Percentiles rank a stretch among this genome's conserved stretches.
Conservation (phyloP, 2,329 filamentous ascomycete genomes). For the Ophiostoma ips region DNA sequence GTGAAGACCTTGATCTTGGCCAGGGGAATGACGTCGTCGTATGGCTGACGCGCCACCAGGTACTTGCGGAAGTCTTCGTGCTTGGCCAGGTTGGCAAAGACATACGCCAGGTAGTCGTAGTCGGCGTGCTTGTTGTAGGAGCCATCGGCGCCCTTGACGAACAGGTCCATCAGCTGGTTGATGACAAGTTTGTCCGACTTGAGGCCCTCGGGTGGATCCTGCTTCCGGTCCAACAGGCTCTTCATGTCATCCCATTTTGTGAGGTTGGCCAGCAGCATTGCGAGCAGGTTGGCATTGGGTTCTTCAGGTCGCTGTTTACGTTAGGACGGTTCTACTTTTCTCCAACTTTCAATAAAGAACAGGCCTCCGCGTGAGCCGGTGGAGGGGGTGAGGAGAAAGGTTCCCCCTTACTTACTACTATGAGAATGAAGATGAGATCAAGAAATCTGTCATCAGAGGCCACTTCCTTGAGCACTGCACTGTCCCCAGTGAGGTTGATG, state of each 20-base stretch:
- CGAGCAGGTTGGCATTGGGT: slow-evolving; percentile 66
- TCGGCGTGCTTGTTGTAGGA: slow-evolving; percentile 72
- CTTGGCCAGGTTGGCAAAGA: slow-evolving; percentile 87
- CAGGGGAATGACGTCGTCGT: slow-evolving; percentile 75
- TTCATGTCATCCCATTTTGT: slow-evolving; percentile 66
- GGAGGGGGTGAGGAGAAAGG: too few relatives aligned
- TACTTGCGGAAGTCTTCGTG: slow-evolving; percentile 61
- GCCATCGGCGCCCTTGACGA: slow-evolving; percentile 79
- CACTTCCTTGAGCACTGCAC: slow-evolving; percentile 57
- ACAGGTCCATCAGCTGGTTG: slow-evolving; percentile 88
- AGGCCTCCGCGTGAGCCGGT: too few relatives aligned
- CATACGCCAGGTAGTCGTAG: slow-evolving; percentile 86
- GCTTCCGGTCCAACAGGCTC: slow-evolving; percentile 52
- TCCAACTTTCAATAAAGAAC: too few relatives aligned
- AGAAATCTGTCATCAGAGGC: slow-evolving; percentile 71
- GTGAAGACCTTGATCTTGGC: slow-evolving; percentile 92
- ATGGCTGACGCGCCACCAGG: slow-evolving; percentile 58
- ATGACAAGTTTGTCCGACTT: slow-evolving; percentile 60
- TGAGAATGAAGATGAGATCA: slow-evolving; percentile 53
- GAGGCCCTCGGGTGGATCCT: slow-evolving; percentile 53
- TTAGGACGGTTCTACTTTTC: not conserved
- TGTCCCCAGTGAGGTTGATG: slow-evolving; percentile 69
- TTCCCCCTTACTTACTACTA: slow-evolving; percentile 50
- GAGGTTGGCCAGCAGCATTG: slow-evolving; percentile 89
- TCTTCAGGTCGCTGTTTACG: slow-evolving; percentile 45